Evolutionary conservation across 257 asterid species (phyloP).

Genomic region (Solanum clarkiae): DNA sequence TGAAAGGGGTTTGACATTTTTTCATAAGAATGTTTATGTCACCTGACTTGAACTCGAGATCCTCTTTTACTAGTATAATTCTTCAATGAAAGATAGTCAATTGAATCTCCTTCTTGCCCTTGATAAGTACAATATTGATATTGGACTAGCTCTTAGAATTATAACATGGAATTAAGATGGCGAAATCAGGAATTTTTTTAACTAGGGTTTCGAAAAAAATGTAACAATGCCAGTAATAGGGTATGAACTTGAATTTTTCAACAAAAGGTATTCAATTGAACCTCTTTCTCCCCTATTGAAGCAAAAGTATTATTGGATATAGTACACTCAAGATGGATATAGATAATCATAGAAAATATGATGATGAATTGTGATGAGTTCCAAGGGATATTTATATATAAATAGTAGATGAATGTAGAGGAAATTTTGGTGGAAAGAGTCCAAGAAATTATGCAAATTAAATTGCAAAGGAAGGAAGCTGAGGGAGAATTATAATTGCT

Average conservation of each 20-base stretch:
- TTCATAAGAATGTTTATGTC: too few relatives aligned
- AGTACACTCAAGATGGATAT: neutral
- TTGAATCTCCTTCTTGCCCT: neutral
- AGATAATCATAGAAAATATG: neutral
- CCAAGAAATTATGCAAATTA: neutral
- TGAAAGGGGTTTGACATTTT: too few relatives aligned
- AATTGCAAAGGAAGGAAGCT: neutral
- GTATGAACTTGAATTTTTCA: neutral
- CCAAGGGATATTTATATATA: neutral
- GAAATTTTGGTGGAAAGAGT: constrained; percentile 12
- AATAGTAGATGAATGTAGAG: neutral
- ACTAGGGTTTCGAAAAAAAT: neutral
- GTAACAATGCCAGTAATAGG: neutral
- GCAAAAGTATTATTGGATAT: neutral
- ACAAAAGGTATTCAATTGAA: neutral
- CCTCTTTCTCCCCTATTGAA: neutral
- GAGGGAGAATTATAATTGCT: neutral
- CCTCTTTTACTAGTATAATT: neutral
- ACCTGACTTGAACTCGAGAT: neutral
- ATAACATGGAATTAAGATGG: neutral
- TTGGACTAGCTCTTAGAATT: neutral
- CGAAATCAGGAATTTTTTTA: neutral
- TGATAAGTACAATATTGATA: neutral
- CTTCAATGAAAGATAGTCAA: neutral
- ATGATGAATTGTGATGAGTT: neutral